Evolutionary conservation across 495 filamentous ascomycete genomes (phyloP).

Genomic region (Xylaria sp.): DNA sequence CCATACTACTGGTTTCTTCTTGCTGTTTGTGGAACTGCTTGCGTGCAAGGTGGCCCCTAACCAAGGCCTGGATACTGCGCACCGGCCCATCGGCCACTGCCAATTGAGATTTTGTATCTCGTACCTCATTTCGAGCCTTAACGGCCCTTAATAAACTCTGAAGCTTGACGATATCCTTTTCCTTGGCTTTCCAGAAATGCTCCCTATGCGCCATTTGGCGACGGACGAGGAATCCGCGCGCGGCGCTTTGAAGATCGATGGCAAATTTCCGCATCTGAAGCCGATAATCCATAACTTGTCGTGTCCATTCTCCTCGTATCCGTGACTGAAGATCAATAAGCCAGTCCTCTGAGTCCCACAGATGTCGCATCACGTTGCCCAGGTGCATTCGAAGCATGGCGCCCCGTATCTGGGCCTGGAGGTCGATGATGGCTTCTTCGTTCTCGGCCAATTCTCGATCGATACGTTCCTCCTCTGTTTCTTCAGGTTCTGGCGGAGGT

Average conservation of each 20-base stretch:
- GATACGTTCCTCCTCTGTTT: constrained; percentile 89
- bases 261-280: constrained; percentile 82
- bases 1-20: constrained; percentile 55
- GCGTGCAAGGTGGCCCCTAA: constrained; percentile 65
- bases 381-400: constrained; percentile 78
- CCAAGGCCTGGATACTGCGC: constrained; percentile 72
- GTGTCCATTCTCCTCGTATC: constrained; percentile 71
- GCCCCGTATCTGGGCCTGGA: constrained; percentile 88
- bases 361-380: constrained; percentile 80
- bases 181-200: constrained; percentile 71
- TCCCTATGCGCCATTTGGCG: constrained; percentile 65
- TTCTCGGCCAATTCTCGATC: constrained; percentile 82
- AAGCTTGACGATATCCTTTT: constrained; percentile 75
- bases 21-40: constrained; percentile 59
- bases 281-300: constrained; percentile 79
- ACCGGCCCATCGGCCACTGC: constrained; percentile 63
- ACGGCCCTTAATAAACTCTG: constrained; percentile 83
- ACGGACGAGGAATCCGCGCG: constrained; percentile 80
- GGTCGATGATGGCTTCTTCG: constrained; percentile 71
- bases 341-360: constrained; percentile 88
- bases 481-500: constrained; percentile 67
- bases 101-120: constrained; percentile 67
- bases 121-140: constrained; percentile 73
- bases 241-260: constrained; percentile 75
- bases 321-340: constrained; percentile 83